Evolutionary conservation across 805 yeast genomes (phyloP).

Genomic region (Nakazawaea ishiwadae): DNA sequence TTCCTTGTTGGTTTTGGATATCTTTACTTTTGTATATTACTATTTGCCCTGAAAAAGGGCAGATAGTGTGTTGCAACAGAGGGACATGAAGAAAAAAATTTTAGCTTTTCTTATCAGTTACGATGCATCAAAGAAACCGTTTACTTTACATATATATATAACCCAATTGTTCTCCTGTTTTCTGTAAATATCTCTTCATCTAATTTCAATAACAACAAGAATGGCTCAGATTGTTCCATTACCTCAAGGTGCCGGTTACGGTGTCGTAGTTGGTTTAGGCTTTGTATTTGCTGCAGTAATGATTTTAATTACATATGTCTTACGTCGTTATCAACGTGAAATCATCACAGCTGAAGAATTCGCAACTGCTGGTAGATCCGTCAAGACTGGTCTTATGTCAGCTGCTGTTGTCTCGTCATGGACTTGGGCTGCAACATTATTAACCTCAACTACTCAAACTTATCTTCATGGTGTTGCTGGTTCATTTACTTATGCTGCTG

Average conservation of each 20-base stretch:
- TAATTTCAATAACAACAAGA: slow-evolving; percentile 13
- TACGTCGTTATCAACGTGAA: slow-evolving; percentile 78
- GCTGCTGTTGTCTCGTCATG: slow-evolving; percentile 92
- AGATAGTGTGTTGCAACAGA: no score
- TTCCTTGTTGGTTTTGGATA: no score
- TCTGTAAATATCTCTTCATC: background rate
- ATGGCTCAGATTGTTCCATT: slow-evolving; percentile 11
- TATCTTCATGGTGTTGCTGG: slow-evolving; percentile 77
- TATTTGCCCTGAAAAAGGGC: no score
- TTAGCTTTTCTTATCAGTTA: no score
- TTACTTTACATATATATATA: no score
- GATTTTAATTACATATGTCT: slow-evolving; percentile 67
- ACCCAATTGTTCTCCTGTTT: background rate
- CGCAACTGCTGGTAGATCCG: slow-evolving; percentile 87
- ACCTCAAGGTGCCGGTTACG: slow-evolving; percentile 83
- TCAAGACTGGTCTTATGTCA: slow-evolving; percentile 77
- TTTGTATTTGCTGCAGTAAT: slow-evolving; percentile 65
- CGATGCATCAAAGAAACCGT: background rate
- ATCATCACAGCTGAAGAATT: slow-evolving; percentile 91
- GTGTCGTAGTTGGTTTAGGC: slow-evolving; percentile 85
- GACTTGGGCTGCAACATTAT: slow-evolving; percentile 88
- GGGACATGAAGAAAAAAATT: background rate
- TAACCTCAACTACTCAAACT: slow-evolving; percentile 74
- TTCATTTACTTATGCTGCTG: slow-evolving; percentile 82
- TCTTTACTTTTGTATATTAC: no score